Base-by-base conservation (phyloP, 1,284 basidiomycete genomes). In the Trametes sp. region DNA sequence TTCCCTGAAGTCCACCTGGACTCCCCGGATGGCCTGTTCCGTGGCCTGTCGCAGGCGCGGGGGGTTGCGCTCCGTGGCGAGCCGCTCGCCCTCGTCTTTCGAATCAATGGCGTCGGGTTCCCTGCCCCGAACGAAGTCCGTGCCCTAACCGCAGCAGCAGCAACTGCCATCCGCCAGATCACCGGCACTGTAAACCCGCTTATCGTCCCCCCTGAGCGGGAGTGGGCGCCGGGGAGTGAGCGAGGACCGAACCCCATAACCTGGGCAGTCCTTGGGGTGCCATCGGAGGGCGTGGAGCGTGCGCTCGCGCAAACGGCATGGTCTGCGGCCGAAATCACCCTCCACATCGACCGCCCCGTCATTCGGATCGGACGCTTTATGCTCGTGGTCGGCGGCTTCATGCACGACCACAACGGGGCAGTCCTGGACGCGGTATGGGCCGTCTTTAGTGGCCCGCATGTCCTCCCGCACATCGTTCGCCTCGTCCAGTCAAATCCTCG, bases 191-290 rank as follows among this genome's bases (percentile, higher is more conserved):
- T 36, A 10, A 41, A 31, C 29, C 14, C 26, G 2, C 9, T 33
- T 7, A 7, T 35, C 9, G 10, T 29, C 21, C 33, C 19, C 21
- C 21, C 31, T 7, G 28, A 44, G 49, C 11, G 38, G 54, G 38
- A 36, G 58, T 29, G 35, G 35, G 26, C 31, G 44, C 14, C 48
- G 42, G 11, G 14, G 46, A 14, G 14, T 56, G 49, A 53, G 54
- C 42, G 38, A 38, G 14, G 45, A 7, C 8, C 26, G 24, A 4
- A 5, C 13, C 45, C 45, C 16, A 11, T 26, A 2, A 28, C 45
- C 8, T 48, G 45, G 45, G 19, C n/a, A 5, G 24, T 8, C 11
- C 26, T 48, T 4, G 24, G 23, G 4, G 4, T 28, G 6, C 28
- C 45, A 5, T 5, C 6, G 41, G n/a, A 23, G 5, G 21, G n/a